These are phyloP conservation scores for Pilaira anomala DNA, from an alignment of 192 early-diverging fungal genomes.

Conservation along the genomic window DNA sequence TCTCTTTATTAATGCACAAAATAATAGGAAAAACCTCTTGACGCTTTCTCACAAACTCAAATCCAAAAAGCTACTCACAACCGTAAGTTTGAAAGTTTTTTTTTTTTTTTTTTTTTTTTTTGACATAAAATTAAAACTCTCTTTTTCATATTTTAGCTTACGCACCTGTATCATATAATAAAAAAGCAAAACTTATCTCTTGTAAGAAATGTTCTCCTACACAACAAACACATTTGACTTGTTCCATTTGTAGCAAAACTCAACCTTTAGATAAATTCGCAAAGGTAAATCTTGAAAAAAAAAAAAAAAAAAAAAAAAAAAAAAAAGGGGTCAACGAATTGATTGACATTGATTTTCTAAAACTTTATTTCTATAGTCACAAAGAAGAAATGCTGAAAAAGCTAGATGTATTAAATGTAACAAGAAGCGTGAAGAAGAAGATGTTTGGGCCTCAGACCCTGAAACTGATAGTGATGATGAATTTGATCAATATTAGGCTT, in stretches of 20 bases:
- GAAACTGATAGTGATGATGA: slow-evolving; percentile 29
- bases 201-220: slow-evolving; percentile 41
- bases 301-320: background rate
- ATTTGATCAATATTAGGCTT: background rate
- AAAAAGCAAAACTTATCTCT: slow-evolving; percentile 32
- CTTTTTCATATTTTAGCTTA: slow-evolving; percentile 18
- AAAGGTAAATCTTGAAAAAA: slow-evolving; percentile 27
- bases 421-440: slow-evolving; percentile 40
- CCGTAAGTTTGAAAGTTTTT: slow-evolving; percentile 34
- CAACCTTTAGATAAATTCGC: slow-evolving; percentile 36
- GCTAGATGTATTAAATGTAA: slow-evolving; percentile 41
- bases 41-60: slow-evolving; percentile 42
- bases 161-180: slow-evolving; percentile 31
- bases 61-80: slow-evolving; percentile 36
- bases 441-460: slow-evolving; percentile 33
- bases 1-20: background rate
- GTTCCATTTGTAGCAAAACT: slow-evolving; percentile 39
- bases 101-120: background rate
- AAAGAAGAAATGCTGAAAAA: slow-evolving; percentile 42
- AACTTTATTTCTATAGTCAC: slow-evolving; percentile 26
- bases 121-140: too few relatives aligned
- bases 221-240: slow-evolving; percentile 31
- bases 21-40: slow-evolving; percentile 31
- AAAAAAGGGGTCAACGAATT: too few relatives aligned
- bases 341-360: background rate